These are phyloP conservation scores for Pachyrhizus erosus DNA, from an alignment of 306 rosid species.

Conservation along the genomic window DNA sequence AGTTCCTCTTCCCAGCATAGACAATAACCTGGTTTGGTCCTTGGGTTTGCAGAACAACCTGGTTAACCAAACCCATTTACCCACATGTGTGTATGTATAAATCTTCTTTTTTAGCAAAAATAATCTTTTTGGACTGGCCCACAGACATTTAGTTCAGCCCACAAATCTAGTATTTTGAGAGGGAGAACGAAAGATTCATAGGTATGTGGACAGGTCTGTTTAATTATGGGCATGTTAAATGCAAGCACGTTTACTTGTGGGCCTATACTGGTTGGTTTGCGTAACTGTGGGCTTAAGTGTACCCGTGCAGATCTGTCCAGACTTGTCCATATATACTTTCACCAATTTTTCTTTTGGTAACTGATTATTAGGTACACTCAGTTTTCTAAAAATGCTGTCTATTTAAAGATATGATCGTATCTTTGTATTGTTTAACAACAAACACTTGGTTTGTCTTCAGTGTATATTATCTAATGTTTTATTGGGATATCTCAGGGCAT, in stretches of 20 bases:
- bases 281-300: not conserved
- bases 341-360: conserved; percentile 31
- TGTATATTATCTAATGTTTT: conserved; percentile 41
- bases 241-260: not conserved
- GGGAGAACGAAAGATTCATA: not conserved
- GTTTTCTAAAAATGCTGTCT: conserved; percentile 8
- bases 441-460: conserved; percentile 3
- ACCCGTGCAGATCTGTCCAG: not conserved
- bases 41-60: not conserved
- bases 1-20: conserved; percentile 3
- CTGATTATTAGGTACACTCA: conserved; percentile 16
- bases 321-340: not conserved
- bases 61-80: not conserved
- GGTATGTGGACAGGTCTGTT: not conserved
- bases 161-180: not conserved
- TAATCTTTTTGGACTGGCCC: not conserved
- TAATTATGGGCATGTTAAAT: not conserved
- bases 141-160: not conserved
- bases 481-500: conserved; percentile 66
- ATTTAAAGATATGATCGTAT: conserved; percentile 24
- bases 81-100: not conserved
- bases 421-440: conserved; percentile 4
- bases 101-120: not conserved
- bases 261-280: not conserved
- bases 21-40: not conserved